These are phyloP conservation scores for Aspergillus hancockii DNA, from an alignment of 495 filamentous ascomycete species.

Conservation along the genomic window DNA sequence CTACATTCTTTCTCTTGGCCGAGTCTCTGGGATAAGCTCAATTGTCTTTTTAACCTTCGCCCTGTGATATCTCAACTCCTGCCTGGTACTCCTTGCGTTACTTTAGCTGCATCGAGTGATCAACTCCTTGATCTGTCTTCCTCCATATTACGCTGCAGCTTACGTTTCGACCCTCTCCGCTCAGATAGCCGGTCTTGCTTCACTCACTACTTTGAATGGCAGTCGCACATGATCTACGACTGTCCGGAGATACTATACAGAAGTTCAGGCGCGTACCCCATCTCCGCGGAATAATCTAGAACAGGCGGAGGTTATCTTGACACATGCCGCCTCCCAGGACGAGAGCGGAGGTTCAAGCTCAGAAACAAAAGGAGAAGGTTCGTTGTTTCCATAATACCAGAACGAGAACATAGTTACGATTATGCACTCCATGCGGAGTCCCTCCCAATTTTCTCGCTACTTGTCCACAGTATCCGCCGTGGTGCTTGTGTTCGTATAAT, in stretches of 20 bases:
- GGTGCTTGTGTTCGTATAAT: background rate
- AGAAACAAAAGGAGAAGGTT: slow-evolving; percentile 94
- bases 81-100: background rate
- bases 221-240: slow-evolving; percentile 13
- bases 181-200: background rate
- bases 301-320: slow-evolving; percentile 39
- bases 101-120: background rate
- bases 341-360: slow-evolving; percentile 86
- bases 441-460: background rate
- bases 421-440: background rate
- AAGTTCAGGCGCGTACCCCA: slow-evolving; percentile 6
- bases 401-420: background rate
- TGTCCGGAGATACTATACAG: slow-evolving; percentile 4
- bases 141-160: slow-evolving; percentile 9
- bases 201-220: slow-evolving; percentile 25
- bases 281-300: slow-evolving; percentile 21
- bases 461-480: background rate
- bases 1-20: background rate
- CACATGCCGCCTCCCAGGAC: slow-evolving; percentile 64
- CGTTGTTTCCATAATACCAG: slow-evolving; percentile 21
- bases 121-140: slow-evolving; percentile 11
- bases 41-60: background rate
- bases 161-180: slow-evolving; percentile 6
- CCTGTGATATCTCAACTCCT: background rate
- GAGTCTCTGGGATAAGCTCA: background rate